A percentile compares a stretch with the other conserved stretches of the same genome.
Conservation (phyloP, 345 rosid species). For the Lepidium sativum region DNA sequence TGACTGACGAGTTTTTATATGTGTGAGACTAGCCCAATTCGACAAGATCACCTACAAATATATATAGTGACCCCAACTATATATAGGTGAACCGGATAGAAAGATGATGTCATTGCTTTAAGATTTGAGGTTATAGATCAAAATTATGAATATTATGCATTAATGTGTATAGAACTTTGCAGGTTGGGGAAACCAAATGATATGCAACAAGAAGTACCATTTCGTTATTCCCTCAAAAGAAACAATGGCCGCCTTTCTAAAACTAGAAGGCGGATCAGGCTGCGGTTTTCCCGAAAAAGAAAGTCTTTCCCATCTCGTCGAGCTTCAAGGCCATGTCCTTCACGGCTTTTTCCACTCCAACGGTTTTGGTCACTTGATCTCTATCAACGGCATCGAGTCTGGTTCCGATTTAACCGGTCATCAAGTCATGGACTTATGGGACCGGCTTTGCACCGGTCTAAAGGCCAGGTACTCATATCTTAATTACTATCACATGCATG, state of each 20-base stretch:
- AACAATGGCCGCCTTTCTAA: slow-evolving; percentile 36
- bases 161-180: not conserved
- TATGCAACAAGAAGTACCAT: slow-evolving; percentile 90
- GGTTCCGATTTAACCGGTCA: slow-evolving; percentile 63
- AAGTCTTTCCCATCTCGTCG: slow-evolving; percentile 37
- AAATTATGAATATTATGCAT: not conserved
- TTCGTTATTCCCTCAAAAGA: slow-evolving; percentile 71
- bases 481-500: too few relatives aligned
- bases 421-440: slow-evolving; percentile 84
- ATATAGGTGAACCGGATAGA: not conserved
- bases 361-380: slow-evolving; percentile 83
- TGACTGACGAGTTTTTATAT: too few relatives aligned
- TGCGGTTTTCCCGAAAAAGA: slow-evolving; percentile 23
- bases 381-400: slow-evolving; percentile 58
- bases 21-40: too few relatives aligned
- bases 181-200: slow-evolving; percentile 87
- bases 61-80: not conserved
- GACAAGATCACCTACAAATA: too few relatives aligned
- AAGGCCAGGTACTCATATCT: slow-evolving; percentile 50
- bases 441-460: slow-evolving; percentile 67
- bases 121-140: not conserved
- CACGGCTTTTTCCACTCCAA: slow-evolving; percentile 87
- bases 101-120: not conserved
- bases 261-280: slow-evolving; percentile 24
- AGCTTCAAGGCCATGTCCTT: slow-evolving; percentile 48